phyloP scores from a whole-genome alignment of 2,329 filamentous ascomycete genomes.

The Dactylellina parvicollis region DNA sequence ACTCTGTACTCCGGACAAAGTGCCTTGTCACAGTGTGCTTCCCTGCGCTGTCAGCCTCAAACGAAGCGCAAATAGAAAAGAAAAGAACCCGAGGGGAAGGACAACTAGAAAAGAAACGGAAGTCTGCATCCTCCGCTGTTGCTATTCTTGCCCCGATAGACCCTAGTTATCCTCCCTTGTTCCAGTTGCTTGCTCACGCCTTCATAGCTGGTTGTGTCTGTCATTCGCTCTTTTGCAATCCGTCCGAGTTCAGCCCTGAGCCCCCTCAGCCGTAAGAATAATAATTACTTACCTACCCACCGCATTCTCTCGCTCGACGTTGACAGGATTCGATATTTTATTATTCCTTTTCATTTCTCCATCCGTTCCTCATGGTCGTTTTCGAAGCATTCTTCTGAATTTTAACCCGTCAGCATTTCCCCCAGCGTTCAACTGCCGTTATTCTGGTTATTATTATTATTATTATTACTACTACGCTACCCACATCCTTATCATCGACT shows the following conservation, averaged over 20 bases:
- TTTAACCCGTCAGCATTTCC: constrained; percentile 18
- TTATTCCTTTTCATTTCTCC: constrained; percentile 9
- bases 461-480: too few relatives aligned
- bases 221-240: constrained; percentile 21
- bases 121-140: constrained; percentile 30
- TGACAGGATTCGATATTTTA: constrained; percentile 21
- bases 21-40: constrained; percentile 26
- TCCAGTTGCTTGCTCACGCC: constrained; percentile 16
- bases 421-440: constrained; percentile 16
- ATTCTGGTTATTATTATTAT: too few relatives aligned
- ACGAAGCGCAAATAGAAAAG: constrained; percentile 38
- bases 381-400: constrained; percentile 37
- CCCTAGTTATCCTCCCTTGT: constrained; percentile 9
- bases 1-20: too few relatives aligned
- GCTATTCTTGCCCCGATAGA: constrained; percentile 22
- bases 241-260: constrained; percentile 29
- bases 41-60: constrained; percentile 41
- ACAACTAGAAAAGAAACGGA: constrained; percentile 46
- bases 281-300: constrained; percentile 7
- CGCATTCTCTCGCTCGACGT: constrained; percentile 39
- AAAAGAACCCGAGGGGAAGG: constrained; percentile 23
- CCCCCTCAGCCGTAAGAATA: constrained; percentile 46
- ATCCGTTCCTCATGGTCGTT: constrained; percentile 22
- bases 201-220: constrained; percentile 22
- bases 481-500: constrained; percentile 28